Percentiles rank a stretch among this genome's conserved stretches.
These are phyloP conservation scores for Cucurbitaria berberidis DNA, from an alignment of 2,329 filamentous ascomycete genomes.

Conservation along the genomic window DNA sequence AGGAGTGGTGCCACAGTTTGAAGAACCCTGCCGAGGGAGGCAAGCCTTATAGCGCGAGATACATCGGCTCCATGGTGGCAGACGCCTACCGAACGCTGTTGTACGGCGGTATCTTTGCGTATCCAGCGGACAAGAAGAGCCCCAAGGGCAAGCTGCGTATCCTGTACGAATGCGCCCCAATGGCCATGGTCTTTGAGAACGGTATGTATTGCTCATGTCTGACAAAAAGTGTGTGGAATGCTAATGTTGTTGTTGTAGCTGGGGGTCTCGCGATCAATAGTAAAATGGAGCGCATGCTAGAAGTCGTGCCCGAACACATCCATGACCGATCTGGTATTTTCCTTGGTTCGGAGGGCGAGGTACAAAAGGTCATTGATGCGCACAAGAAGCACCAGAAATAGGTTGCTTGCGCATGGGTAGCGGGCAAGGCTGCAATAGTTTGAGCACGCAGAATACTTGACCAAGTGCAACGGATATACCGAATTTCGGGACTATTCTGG, in stretches of 20 bases:
- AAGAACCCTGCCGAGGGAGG: slow-evolving; percentile 76
- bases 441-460: background rate
- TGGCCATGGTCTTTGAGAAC: slow-evolving; percentile 99
- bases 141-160: slow-evolving; percentile 98
- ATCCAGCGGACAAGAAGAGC: slow-evolving; percentile 97
- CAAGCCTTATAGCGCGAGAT: slow-evolving; percentile 93
- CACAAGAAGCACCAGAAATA: slow-evolving; percentile 65
- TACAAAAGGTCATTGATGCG: slow-evolving; percentile 90
- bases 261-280: slow-evolving; percentile 92
- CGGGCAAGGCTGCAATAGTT: background rate
- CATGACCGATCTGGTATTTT: slow-evolving; percentile 97
- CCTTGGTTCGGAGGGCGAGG: slow-evolving; percentile 91
- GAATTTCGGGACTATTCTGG: background rate
- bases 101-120: slow-evolving; percentile 97
- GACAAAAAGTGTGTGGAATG: background rate
- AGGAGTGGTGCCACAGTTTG: slow-evolving; percentile 85
- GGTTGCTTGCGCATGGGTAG: background rate
- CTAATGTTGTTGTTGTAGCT: slow-evolving; percentile 62
- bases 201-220: slow-evolving; percentile 63
- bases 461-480: background rate
- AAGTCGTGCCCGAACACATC: slow-evolving; percentile 87
- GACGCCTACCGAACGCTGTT: slow-evolving; percentile 95
- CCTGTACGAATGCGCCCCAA: slow-evolving; percentile 96
- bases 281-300: slow-evolving; percentile 88
- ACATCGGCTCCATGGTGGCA: slow-evolving; percentile 98